A percentile compares a stretch with the other conserved stretches of the same genome.
Conservation (phyloP, 2,329 filamentous ascomycete genomes). For the Sclerotinia nivalis region DNA sequence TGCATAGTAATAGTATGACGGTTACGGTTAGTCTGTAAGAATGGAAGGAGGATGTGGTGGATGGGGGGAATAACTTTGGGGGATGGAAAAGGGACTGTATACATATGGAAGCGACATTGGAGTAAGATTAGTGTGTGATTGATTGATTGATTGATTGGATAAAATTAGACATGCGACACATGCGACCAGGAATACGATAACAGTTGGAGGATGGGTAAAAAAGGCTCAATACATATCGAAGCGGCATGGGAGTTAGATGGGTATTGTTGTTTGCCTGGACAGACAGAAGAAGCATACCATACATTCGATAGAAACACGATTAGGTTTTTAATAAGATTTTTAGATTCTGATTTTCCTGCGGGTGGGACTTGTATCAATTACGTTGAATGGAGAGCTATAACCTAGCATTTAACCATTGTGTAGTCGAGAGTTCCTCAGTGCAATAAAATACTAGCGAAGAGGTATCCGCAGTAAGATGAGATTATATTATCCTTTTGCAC, state of each 20-base stretch:
- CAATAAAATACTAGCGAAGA: too few species aligned
- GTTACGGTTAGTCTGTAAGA: slow-evolving; percentile 30
- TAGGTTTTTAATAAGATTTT: neutral
- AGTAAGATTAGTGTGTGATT: neutral
- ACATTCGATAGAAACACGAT: neutral
- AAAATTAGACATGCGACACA: neutral
- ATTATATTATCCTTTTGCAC: too few species aligned
- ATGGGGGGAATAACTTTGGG: too few species aligned
- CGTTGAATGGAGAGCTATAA: too few species aligned
- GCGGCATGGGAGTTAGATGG: neutral
- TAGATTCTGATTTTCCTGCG: too few species aligned
- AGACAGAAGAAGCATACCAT: neutral
- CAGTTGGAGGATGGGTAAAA: too few species aligned
- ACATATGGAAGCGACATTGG: neutral
- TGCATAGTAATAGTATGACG: slow-evolving; percentile 33
- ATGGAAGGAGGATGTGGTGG: neutral
- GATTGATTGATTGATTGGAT: neutral
- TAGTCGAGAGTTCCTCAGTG: too few species aligned
- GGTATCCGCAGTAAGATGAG: too few species aligned
- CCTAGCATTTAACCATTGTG: too few species aligned
- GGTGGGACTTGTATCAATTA: too few species aligned
- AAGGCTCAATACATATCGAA: neutral
- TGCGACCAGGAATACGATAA: neutral
- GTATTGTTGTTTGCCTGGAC: neutral
- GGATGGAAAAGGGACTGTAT: too few species aligned